These are phyloP conservation scores for Phytophthora pistaciae DNA, from an alignment of 352 stramenopile species.

Conservation along the genomic window DNA sequence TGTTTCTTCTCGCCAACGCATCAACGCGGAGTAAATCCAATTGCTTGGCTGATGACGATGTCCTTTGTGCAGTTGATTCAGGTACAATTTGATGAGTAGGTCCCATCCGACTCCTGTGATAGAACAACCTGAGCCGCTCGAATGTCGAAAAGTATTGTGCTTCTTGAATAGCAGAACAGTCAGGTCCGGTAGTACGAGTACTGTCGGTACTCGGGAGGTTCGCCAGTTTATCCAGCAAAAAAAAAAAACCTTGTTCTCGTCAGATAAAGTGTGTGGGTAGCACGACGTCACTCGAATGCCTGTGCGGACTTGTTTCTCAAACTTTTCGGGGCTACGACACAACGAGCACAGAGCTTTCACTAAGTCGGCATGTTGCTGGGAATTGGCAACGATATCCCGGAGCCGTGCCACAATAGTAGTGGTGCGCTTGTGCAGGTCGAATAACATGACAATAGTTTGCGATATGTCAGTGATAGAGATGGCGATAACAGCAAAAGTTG, in stretches of 20 bases:
- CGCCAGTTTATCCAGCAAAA: background rate
- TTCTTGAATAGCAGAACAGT: too few species aligned
- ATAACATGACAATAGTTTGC: background rate
- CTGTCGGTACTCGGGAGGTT: too few species aligned
- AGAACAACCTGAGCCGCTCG: background rate
- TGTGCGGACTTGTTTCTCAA: background rate
- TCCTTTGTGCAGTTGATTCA: background rate
- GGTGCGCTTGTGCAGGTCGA: background rate
- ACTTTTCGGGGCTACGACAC: background rate
- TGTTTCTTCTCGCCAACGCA: background rate
- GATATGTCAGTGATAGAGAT: background rate
- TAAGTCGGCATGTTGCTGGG: background rate
- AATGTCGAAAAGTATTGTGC: background rate
- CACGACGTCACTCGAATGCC: background rate
- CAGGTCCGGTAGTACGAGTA: too few species aligned
- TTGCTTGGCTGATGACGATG: background rate
- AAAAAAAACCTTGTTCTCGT: background rate
- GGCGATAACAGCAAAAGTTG: background rate
- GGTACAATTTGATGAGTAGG: background rate
- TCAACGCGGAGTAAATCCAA: background rate
- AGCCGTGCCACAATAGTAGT: background rate
- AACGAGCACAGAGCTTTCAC: background rate
- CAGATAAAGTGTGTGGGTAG: background rate
- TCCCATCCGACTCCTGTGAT: background rate
- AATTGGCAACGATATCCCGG: background rate